A percentile compares a stretch with the other conserved stretches of the same genome.
Evolutionary conservation across 2,329 filamentous ascomycete species (phyloP).

Genomic region (Colletotrichum eleusines): DNA sequence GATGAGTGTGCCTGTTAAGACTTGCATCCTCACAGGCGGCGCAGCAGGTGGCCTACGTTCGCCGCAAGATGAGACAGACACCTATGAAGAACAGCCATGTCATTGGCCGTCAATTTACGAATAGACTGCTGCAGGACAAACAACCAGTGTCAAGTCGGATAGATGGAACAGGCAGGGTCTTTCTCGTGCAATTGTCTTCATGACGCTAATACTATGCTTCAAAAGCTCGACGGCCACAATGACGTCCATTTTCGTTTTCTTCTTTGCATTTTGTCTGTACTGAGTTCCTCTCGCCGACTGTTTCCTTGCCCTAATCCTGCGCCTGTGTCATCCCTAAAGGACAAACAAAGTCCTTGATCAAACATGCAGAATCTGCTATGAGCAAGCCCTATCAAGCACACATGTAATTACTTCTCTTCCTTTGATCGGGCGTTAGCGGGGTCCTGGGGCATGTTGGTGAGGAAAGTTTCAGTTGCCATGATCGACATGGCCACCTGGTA

Average conservation of each 20-base stretch:
- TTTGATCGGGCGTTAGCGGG: too few species aligned
- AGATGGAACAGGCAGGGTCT: neutral
- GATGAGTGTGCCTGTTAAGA: too few species aligned
- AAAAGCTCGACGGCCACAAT: neutral
- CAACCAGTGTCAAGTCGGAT: neutral
- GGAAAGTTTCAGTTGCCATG: too few species aligned
- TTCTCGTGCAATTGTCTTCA: neutral
- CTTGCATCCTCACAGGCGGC: too few species aligned
- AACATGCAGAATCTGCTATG: too few species aligned
- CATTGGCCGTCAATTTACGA: neutral
- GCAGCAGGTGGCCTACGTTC: too few species aligned
- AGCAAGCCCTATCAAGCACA: neutral
- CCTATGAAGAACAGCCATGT: neutral
- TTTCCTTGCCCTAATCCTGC: neutral
- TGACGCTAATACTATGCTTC: neutral
- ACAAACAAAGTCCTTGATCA: neutral
- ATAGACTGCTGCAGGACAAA: too few species aligned
- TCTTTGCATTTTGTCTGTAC: neutral
- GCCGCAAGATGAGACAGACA: too few species aligned
- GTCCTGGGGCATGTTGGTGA: too few species aligned
- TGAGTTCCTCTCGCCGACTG: neutral
- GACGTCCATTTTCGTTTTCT: neutral
- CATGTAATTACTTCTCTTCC: too few species aligned
- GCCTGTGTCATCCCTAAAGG: too few species aligned
- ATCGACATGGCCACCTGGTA: too few species aligned